Percentiles rank a stretch among this genome's conserved stretches.
Evolutionary conservation across 805 yeast species (phyloP).

Genomic region (Nakazawaea wyomingensis): DNA sequence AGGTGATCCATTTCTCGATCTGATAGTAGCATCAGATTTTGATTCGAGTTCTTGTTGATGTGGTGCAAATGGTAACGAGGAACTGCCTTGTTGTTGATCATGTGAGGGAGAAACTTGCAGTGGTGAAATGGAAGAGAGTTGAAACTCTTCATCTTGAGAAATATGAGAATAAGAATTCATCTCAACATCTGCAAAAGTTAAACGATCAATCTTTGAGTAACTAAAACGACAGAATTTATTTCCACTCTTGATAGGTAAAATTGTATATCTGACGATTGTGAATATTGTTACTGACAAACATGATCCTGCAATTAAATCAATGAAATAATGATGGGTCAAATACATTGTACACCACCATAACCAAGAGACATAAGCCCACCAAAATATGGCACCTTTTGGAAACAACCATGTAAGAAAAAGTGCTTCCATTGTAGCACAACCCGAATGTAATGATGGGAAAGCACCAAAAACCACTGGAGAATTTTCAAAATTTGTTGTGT

Average conservation of each 20-base stretch:
- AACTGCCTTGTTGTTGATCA: neutral
- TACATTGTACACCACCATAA: slow-evolving; percentile 99
- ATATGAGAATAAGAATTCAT: slow-evolving; percentile 1
- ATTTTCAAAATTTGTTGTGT: slow-evolving; percentile 74
- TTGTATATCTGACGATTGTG: slow-evolving; percentile 57
- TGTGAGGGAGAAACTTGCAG: neutral
- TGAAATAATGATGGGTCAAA: slow-evolving; percentile 91
- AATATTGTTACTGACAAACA: slow-evolving; percentile 70
- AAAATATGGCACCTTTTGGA: slow-evolving; percentile 61
- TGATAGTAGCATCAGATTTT: slow-evolving; percentile 3
- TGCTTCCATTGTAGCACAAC: slow-evolving; percentile 91
- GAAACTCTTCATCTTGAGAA: slow-evolving; percentile 6
- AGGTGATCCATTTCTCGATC: slow-evolving; percentile 7
- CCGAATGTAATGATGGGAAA: slow-evolving; percentile 80
- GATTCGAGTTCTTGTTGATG: slow-evolving; percentile 3
- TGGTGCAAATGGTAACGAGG: slow-evolving; percentile 1
- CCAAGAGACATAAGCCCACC: slow-evolving; percentile 81
- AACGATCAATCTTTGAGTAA: slow-evolving; percentile 35
- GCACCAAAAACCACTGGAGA: slow-evolving; percentile 90
- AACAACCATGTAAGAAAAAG: slow-evolving; percentile 78
- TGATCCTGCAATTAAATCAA: slow-evolving; percentile 93
- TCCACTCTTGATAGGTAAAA: slow-evolving; percentile 55
- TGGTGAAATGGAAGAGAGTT: neutral
- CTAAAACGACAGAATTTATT: slow-evolving; percentile 66
- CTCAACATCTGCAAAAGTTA: slow-evolving; percentile 10